These are phyloP conservation scores for Penicillium riverlandense DNA, from an alignment of 495 filamentous ascomycete genomes.

Conservation along the genomic window DNA sequence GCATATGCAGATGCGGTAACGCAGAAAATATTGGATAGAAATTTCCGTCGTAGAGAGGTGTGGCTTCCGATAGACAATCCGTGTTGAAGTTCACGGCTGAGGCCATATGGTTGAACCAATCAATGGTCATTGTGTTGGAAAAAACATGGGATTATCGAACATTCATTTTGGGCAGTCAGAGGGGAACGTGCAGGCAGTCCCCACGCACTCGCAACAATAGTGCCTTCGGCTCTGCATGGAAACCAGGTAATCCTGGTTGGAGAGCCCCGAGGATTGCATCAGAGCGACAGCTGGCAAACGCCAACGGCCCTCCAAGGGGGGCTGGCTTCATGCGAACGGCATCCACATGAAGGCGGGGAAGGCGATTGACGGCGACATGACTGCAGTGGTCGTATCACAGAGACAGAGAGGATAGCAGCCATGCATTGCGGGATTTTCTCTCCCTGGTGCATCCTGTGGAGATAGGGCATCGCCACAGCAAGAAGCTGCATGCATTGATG, in stretches of 20 bases:
- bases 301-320: constrained; percentile 20
- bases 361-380: constrained; percentile 22
- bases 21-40: constrained; percentile 11
- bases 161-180: constrained; percentile 12
- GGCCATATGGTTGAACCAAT: constrained; percentile 11
- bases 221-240: constrained; percentile 16
- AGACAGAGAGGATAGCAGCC: constrained; percentile 16
- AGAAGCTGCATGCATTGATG: constrained; percentile 36
- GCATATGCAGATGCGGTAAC: constrained; percentile 18
- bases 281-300: constrained; percentile 35
- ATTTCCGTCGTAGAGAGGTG: constrained; percentile 5
- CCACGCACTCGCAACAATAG: constrained; percentile 13
- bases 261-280: constrained; percentile 27
- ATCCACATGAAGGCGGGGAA: constrained; percentile 30
- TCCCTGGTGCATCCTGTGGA: constrained; percentile 20
- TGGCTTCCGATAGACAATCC: constrained; percentile 7
- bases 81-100: constrained; percentile 14
- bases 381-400: constrained; percentile 27
- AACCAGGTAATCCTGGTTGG: constrained; percentile 20
- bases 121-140: constrained; percentile 9
- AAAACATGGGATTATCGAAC: constrained; percentile 4
- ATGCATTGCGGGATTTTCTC: constrained; percentile 40
- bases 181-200: constrained; percentile 11
- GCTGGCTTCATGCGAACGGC: constrained; percentile 20
- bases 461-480: constrained; percentile 29